phyloP scores from a whole-genome alignment of 306 rosid species.

The Coriaria nepalensis region DNA sequence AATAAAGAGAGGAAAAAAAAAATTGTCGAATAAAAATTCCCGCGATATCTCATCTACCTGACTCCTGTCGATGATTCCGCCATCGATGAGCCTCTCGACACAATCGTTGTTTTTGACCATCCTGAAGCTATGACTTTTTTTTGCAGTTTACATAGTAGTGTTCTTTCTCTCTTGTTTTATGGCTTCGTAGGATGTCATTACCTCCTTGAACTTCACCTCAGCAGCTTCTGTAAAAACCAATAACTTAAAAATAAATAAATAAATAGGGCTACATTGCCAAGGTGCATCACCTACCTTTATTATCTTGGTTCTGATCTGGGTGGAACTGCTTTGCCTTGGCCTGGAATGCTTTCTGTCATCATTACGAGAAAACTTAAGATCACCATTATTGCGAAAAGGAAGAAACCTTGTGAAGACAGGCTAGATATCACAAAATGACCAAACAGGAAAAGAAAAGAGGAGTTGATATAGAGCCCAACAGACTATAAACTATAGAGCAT shows the following conservation, averaged over 20 bases:
- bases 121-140: background rate
- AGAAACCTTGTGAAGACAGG: too few relatives aligned
- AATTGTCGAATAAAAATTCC: too few relatives aligned
- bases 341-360: constrained; percentile 75
- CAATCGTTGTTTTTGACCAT: too few relatives aligned
- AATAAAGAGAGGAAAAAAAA: too few relatives aligned
- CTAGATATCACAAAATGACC: too few relatives aligned
- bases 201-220: constrained; percentile 93
- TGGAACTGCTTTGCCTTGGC: constrained; percentile 80
- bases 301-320: constrained; percentile 93
- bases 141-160: constrained; percentile 16
- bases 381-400: too few relatives aligned
- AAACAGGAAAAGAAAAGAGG: too few relatives aligned
- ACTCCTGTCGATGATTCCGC: too few relatives aligned
- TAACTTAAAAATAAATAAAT: background rate
- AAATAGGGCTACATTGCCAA: background rate
- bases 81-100: too few relatives aligned
- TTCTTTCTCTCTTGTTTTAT: constrained; percentile 63
- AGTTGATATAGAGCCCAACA: too few relatives aligned
- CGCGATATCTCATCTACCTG: too few relatives aligned
- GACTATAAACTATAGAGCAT: background rate
- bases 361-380: background rate
- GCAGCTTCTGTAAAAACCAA: constrained; percentile 57
- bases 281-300: constrained; percentile 39
- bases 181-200: constrained; percentile 81